These are phyloP conservation scores for Hypoxylon fragiforme DNA, from an alignment of 495 filamentous ascomycete species.

Conservation along the genomic window DNA sequence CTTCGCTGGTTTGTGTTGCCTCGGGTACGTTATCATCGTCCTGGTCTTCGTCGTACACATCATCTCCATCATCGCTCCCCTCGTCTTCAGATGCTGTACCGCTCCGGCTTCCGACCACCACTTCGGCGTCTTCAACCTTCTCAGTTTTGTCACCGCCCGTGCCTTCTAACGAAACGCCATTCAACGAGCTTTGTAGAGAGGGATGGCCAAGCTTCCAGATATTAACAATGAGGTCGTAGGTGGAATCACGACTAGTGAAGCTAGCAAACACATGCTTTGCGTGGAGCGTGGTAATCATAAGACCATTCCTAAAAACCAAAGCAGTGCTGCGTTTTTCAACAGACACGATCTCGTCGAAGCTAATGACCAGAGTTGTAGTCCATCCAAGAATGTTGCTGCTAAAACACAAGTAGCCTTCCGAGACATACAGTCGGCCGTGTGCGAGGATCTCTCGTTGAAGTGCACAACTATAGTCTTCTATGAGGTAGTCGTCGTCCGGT, in stretches of 20 bases:
- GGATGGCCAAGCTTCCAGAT: conserved; percentile 98
- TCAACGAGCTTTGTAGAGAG: conserved; percentile 80
- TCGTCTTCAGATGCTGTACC: conserved; percentile 63
- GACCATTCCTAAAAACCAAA: conserved; percentile 94
- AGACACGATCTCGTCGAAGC: conserved; percentile 95
- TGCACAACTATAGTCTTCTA: conserved; percentile 98
- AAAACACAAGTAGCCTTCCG: conserved; percentile 97
- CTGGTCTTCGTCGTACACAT: conserved; percentile 77
- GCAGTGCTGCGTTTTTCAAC: conserved; percentile 97
- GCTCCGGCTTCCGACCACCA: conserved; percentile 45
- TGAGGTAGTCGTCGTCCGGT: conserved; percentile 95
- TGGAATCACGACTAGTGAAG: conserved; percentile 90
- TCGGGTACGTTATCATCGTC: conserved; percentile 66
- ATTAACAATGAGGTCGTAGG: conserved; percentile 93
- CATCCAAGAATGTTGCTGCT: conserved; percentile 98
- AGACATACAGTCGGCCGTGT: conserved; percentile 92
- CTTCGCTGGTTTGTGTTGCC: conserved; percentile 61
- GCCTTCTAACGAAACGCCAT: conserved; percentile 79
- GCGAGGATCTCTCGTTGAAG: conserved; percentile 94
- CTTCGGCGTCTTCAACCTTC: conserved; percentile 63
- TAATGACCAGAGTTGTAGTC: conserved; percentile 95
- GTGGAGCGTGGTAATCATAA: conserved; percentile 94
- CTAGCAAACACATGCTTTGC: conserved; percentile 95
- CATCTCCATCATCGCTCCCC: conserved; percentile 65
- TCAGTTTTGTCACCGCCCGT: conserved; percentile 87